Base-by-base conservation (phyloP, 352 stramenopile species). In the Plasmopara halstedii region DNA sequence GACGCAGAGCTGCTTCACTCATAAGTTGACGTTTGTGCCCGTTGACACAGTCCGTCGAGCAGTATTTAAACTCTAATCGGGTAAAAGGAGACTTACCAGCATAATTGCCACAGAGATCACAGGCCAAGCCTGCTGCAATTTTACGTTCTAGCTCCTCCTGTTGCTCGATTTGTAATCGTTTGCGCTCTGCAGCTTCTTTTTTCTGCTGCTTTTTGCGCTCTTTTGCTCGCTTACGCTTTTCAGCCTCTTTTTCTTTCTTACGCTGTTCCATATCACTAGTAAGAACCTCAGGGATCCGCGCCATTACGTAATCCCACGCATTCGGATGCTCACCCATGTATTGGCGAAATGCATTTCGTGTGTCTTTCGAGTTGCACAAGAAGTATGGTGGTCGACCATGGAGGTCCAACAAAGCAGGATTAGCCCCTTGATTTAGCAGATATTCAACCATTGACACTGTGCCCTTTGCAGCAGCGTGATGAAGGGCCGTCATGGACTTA, bases 61-160 rank as follows among this genome's bases (percentile, higher is more conserved):
- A 98, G 58, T 97, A 98, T 33, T 85, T 87, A 62, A 85, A 98
- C 29, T 96, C 84, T 15, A 97, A 63, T 20, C 90, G 85, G 42
- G 76, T 72, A 47, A 97, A 96, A 45, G 94, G 93, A 46, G 89
- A 72, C 37, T 85, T 89, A 42, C 85, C 82, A 4, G 79, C 75
- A 46, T 73, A 86, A 64, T 85, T 88, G 52, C 70, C 85, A 62
- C 67, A 95, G 35, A 71, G 81, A 69, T 78, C 72, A 62, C 60
- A 95, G 43, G 70, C 70, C 59, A 79, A 69, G 13, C 79, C 90
- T 15, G 77, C 80, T 8, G 77, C 66, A 15, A 92, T 62, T 56
- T 95, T 85, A 13, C 71, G 62, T 40, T 90, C 76, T 3, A 65
- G 56, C 47, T 88, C 83, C 35, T 77, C 70, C 36, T 72, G 50